A percentile compares a stretch with the other conserved stretches of the same genome.
Conservation (phyloP, 2,329 filamentous ascomycete genomes). For the Coleophoma crateriformis region DNA sequence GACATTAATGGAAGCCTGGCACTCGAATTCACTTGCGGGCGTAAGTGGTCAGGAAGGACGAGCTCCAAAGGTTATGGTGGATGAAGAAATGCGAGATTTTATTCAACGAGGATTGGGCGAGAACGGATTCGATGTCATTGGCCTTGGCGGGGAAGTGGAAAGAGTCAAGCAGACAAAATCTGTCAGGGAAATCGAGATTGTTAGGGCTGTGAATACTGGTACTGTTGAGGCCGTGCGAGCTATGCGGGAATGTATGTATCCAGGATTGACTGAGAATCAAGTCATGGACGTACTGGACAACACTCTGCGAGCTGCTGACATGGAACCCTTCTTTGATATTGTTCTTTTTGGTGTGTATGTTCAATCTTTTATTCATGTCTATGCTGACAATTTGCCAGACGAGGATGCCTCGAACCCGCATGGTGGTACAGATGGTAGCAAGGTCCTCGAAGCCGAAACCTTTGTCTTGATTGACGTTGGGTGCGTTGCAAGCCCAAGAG, state of each 20-base stretch:
- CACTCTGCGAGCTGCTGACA: slow-evolving; percentile 43
- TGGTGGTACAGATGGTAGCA: slow-evolving; percentile 35
- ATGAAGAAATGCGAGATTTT: slow-evolving; percentile 60
- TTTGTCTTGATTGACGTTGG: slow-evolving; percentile 60
- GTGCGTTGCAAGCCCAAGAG: slow-evolving; percentile 9
- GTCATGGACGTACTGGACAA: slow-evolving; percentile 50
- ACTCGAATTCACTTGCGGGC: neutral
- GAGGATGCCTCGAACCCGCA: slow-evolving; percentile 34
- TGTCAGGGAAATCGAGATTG: slow-evolving; percentile 46
- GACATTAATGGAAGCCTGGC: slow-evolving; percentile 40
- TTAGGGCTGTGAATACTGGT: slow-evolving; percentile 58
- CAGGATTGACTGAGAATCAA: slow-evolving; percentile 51
- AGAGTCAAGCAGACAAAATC: slow-evolving; percentile 54
- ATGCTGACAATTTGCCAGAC: slow-evolving; percentile 15
- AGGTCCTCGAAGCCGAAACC: slow-evolving; percentile 44
- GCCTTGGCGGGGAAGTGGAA: slow-evolving; percentile 48
- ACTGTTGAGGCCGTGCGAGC: slow-evolving; percentile 55
- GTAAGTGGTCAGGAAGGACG: slow-evolving; percentile 21
- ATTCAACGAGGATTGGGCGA: slow-evolving; percentile 50
- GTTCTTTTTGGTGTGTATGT: slow-evolving; percentile 45
- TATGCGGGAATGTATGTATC: slow-evolving; percentile 48
- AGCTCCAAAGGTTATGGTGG: slow-evolving; percentile 48
- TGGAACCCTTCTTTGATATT: slow-evolving; percentile 57
- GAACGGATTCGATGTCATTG: slow-evolving; percentile 50
- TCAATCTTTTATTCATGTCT: neutral